Conservation (phyloP, 1,139 yeast species). For the Yamadazyma membranifaciens region DNA sequence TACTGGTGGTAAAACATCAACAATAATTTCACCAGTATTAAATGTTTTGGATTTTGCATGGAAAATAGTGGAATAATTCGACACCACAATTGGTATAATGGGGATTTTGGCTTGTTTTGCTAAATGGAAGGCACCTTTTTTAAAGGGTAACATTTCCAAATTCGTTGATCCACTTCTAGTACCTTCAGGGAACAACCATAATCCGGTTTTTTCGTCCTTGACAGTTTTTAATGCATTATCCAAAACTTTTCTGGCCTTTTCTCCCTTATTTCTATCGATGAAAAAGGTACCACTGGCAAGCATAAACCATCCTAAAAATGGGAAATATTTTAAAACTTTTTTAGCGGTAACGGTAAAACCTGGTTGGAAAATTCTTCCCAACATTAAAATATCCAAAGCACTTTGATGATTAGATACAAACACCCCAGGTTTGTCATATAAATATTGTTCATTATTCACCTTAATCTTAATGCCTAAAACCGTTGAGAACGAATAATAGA, state of each 20-base stretch:
- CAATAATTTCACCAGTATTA: slow-evolving; percentile 58
- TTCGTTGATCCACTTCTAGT: slow-evolving; percentile 77
- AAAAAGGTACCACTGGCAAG: slow-evolving; percentile 85
- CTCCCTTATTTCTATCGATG: slow-evolving; percentile 78
- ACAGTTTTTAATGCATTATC: slow-evolving; percentile 64
- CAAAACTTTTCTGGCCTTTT: slow-evolving; percentile 72
- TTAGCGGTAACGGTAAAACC: slow-evolving; percentile 94
- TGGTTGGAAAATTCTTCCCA: slow-evolving; percentile 82
- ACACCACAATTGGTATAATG: slow-evolving; percentile 79
- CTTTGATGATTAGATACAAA: slow-evolving; percentile 90
- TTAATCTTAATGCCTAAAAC: slow-evolving; percentile 68
- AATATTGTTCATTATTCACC: slow-evolving; percentile 53
- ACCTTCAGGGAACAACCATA: slow-evolving; percentile 93
- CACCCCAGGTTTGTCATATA: slow-evolving; percentile 75
- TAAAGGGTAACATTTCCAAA: slow-evolving; percentile 78
- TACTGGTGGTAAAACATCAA: slow-evolving; percentile 69
- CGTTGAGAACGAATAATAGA: slow-evolving; percentile 58
- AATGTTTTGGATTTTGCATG: slow-evolving; percentile 56
- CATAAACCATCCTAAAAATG: slow-evolving; percentile 98
- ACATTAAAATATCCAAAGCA: slow-evolving; percentile 74
- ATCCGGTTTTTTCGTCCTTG: slow-evolving; percentile 60
- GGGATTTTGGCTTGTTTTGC: slow-evolving; percentile 93
- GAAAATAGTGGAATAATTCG: slow-evolving; percentile 78
- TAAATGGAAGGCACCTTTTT: slow-evolving; percentile 96
- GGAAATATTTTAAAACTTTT: slow-evolving; percentile 75